Evolutionary conservation across 2,329 filamentous ascomycete genomes (phyloP).

Genomic region (Hypoxylon sp.): DNA sequence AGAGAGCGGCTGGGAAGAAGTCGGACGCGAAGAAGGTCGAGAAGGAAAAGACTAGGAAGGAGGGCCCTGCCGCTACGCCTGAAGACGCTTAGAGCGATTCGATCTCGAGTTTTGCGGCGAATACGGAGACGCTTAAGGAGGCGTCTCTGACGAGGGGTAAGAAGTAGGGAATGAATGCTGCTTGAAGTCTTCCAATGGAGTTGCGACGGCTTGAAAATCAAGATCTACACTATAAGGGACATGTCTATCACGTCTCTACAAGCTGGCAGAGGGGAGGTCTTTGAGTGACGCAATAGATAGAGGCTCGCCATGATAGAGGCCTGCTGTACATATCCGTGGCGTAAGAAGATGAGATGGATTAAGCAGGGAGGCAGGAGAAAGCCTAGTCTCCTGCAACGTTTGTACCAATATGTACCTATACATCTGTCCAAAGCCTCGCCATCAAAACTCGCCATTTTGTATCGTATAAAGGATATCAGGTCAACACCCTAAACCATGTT

Average conservation of each 20-base stretch:
- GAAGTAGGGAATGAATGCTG: conserved; percentile 8
- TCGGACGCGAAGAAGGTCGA: conserved; percentile 43
- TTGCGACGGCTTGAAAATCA: neutral
- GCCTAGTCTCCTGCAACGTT: conserved; percentile 40
- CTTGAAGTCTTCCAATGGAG: neutral
- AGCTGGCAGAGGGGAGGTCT: neutral
- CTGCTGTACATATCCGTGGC: conserved; percentile 10
- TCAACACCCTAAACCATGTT: conserved; percentile 11
- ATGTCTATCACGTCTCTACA: neutral
- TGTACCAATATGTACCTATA: conserved; percentile 53
- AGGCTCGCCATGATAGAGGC: neutral
- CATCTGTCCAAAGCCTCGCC: conserved; percentile 32
- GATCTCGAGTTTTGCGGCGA: conserved; percentile 63
- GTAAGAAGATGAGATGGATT: neutral
- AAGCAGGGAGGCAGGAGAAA: conserved; percentile 23
- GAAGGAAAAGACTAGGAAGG: conserved; percentile 35
- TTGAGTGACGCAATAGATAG: neutral
- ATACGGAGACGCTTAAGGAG: conserved; percentile 53
- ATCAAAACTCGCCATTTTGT: conserved; percentile 17
- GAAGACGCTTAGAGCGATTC: conserved; percentile 62
- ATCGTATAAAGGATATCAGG: conserved; percentile 37
- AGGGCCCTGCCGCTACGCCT: conserved; percentile 31
- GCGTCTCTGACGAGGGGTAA: conserved; percentile 53
- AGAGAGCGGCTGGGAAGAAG: conserved; percentile 47
- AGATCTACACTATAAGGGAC: neutral